Conservation (phyloP, 164 flowering plant genomes). For the Tetracentron sinense region DNA sequence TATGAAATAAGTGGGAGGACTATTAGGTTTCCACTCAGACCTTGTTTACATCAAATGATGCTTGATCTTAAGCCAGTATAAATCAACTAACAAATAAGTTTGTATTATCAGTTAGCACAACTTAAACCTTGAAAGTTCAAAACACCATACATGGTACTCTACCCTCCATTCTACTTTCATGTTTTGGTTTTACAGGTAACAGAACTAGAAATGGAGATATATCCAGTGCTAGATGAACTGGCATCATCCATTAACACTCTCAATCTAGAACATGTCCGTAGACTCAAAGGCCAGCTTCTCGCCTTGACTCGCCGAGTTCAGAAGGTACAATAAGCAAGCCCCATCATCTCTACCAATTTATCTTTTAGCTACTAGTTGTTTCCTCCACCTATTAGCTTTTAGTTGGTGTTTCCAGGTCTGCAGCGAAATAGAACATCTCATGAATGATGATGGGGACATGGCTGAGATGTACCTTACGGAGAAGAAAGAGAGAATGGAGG, state of each 20-base stretch:
- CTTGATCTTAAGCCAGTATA: too few species aligned
- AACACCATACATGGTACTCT: neutral
- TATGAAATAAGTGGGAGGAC: too few species aligned
- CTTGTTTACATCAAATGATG: too few species aligned
- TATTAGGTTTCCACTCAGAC: too few species aligned
- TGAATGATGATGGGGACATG: slow-evolving; percentile 99
- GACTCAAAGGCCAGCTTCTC: slow-evolving; percentile 90
- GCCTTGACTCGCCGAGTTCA: slow-evolving; percentile 90
- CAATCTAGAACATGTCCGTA: slow-evolving; percentile 86
- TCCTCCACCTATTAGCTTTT: slow-evolving; percentile 9
- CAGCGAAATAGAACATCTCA: slow-evolving; percentile 94
- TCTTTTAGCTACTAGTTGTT: neutral
- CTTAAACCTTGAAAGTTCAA: neutral
- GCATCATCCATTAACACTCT: slow-evolving; percentile 80
- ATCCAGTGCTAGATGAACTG: slow-evolving; percentile 89
- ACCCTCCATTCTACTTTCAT: neutral
- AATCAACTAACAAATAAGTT: neutral
- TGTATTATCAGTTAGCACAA: neutral
- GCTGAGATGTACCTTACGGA: slow-evolving; percentile 97
- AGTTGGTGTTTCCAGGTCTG: slow-evolving; percentile 54
- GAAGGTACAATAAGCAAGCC: slow-evolving; percentile 47
- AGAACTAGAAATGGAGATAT: slow-evolving; percentile 75
- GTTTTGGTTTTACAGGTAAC: slow-evolving; percentile 47
- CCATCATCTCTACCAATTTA: neutral
- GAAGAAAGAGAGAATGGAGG: slow-evolving; percentile 74